Percentiles rank a stretch among this genome's conserved stretches.
Conservation (phyloP, 2,329 filamentous ascomycete species). For the Domatiomyces globalis region DNA sequence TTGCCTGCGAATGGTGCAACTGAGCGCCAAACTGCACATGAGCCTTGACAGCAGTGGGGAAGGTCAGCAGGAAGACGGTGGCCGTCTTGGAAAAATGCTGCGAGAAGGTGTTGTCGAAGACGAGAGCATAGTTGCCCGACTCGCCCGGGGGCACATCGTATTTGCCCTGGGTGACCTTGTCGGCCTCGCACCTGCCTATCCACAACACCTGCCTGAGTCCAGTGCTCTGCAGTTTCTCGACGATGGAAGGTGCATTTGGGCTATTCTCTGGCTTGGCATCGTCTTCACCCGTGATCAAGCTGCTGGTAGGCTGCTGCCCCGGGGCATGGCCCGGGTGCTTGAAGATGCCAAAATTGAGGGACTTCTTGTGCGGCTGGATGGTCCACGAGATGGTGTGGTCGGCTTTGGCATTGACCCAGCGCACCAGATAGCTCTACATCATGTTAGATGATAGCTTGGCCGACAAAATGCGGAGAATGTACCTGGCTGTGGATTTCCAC, state of each 20-base stretch:
- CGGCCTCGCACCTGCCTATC: constrained; percentile 90
- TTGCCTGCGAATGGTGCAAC: constrained; percentile 39
- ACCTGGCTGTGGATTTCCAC: constrained; percentile 97
- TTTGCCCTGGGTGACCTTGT: constrained; percentile 83
- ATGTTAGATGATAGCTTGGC: constrained; percentile 1
- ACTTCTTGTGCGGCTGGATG: constrained; percentile 94
- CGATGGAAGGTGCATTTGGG: constrained; percentile 39
- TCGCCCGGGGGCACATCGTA: constrained; percentile 62
- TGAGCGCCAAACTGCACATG: constrained; percentile 31
- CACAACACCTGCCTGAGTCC: constrained; percentile 55
- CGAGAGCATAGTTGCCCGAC: constrained; percentile 86
- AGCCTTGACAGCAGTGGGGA: constrained; percentile 55
- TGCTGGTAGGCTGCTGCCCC: constrained; percentile 29
- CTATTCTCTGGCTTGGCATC: constrained; percentile 20
- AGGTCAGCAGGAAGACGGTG: constrained; percentile 87
- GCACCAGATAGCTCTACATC: constrained; percentile 81
- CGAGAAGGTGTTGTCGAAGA: constrained; percentile 98
- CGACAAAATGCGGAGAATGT: constrained; percentile 15
- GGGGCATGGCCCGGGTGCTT: constrained; percentile 65
- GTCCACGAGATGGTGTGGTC: constrained; percentile 95
- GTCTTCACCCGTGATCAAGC: constrained; percentile 25
- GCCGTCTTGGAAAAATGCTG: constrained; percentile 90
- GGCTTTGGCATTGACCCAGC: constrained; percentile 85
- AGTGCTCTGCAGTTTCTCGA: constrained; percentile 50
- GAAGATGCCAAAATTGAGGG: constrained; percentile 94